phyloP scores from a whole-genome alignment of 805 yeast genomes.

The Hanseniaspora occidentalis region DNA sequence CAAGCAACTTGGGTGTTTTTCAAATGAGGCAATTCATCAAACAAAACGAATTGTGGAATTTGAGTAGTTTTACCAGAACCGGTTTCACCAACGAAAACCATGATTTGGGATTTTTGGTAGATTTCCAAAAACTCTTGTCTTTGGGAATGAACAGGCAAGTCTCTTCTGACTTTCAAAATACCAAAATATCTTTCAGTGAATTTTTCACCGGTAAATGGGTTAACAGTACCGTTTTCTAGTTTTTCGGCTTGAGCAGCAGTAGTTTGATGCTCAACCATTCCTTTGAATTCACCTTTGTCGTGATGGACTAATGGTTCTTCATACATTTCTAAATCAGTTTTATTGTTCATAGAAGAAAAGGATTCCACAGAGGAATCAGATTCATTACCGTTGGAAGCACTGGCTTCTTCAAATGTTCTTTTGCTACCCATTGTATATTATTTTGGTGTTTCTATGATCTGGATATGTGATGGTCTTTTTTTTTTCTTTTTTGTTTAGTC shows the following conservation, averaged over 20 bases:
- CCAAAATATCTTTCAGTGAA: conserved; percentile 60
- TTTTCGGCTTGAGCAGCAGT: conserved; percentile 49
- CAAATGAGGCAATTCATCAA: conserved; percentile 86
- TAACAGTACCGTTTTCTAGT: conserved; percentile 45
- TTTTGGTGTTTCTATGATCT: neutral
- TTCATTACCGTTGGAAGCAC: conserved; percentile 34
- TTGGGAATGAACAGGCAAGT: conserved; percentile 89
- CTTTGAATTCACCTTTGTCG: conserved; percentile 53
- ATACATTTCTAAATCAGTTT: conserved; percentile 7
- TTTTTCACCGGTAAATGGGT: conserved; percentile 67
- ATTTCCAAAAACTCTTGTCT: conserved; percentile 76
- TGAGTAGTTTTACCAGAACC: conserved; percentile 99
- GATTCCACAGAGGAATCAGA: conserved; percentile 58
- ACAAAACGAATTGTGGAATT: conserved; percentile 86
- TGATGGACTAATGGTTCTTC: conserved; percentile 34
- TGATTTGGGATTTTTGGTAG: conserved; percentile 79
- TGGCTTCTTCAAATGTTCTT: conserved; percentile 23
- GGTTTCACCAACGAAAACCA: conserved; percentile 98
- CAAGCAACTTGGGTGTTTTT: conserved; percentile 81
- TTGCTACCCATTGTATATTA: conserved; percentile 20
- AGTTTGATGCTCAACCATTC: conserved; percentile 46
- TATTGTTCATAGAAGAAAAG: conserved; percentile 34
- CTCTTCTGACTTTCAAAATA: conserved; percentile 68
- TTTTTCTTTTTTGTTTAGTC: neutral
- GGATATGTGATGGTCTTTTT: neutral